These are phyloP conservation scores for Arxiozyma telluris DNA, from an alignment of 1,139 yeast species.

Conservation along the genomic window DNA sequence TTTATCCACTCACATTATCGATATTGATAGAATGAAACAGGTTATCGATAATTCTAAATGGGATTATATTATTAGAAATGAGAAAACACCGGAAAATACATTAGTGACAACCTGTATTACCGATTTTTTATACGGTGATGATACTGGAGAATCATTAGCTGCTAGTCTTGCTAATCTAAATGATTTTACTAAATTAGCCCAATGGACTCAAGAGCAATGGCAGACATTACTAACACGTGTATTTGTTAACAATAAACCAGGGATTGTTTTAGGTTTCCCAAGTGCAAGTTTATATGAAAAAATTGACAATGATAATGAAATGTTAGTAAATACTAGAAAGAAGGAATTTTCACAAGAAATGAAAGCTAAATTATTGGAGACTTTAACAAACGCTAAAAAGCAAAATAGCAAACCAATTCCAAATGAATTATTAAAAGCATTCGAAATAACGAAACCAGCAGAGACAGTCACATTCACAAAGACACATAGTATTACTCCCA, in stretches of 20 bases:
- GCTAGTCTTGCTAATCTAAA: slow-evolving; percentile 45
- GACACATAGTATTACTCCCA: slow-evolving; percentile 47
- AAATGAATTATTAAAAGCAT: slow-evolving; percentile 46
- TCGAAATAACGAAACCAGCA: slow-evolving; percentile 67
- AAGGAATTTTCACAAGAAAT: slow-evolving; percentile 53
- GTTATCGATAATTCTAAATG: slow-evolving; percentile 57
- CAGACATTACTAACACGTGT: slow-evolving; percentile 41
- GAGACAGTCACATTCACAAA: slow-evolving; percentile 58
- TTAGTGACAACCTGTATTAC: slow-evolving; percentile 61
- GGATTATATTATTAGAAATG: slow-evolving; percentile 56
- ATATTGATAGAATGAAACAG: slow-evolving; percentile 56
- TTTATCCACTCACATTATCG: slow-evolving; percentile 50
- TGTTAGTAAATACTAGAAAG: slow-evolving; percentile 42
- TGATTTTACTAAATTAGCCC: slow-evolving; percentile 50
- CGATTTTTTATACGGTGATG: slow-evolving; percentile 69
- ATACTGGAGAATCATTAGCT: slow-evolving; percentile 49
- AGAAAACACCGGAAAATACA: slow-evolving; percentile 48
- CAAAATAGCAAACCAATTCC: slow-evolving; percentile 74
- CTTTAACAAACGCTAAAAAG: slow-evolving; percentile 52
- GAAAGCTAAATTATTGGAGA: slow-evolving; percentile 41
- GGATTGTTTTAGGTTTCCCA: slow-evolving; percentile 67
- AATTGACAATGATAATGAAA: slow-evolving; percentile 44
- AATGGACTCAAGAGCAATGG: slow-evolving; percentile 71
- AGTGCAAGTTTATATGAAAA: slow-evolving; percentile 52
- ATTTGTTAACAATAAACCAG: slow-evolving; percentile 60